Base-by-base conservation (phyloP, 2,329 filamentous ascomycete genomes). In the Penicillium griseofulvum region DNA sequence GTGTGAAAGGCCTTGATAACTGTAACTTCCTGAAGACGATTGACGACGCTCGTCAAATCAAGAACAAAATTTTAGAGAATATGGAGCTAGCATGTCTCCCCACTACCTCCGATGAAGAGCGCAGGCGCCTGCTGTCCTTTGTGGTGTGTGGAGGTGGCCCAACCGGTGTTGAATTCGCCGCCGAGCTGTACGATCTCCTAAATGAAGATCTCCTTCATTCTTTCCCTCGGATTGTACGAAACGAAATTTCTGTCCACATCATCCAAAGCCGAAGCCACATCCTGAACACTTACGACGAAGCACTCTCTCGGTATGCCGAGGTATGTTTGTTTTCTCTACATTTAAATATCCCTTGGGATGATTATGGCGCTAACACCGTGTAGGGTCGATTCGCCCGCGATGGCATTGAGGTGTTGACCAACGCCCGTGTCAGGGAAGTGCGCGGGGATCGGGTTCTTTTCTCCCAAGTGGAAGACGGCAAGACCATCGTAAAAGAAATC, bases 1-100 rank as follows among this genome's bases (percentile, higher is more conserved):
- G 95, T 43, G 95, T 99, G 54, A 92, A 94, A 71, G 94, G 94
- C 10, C 82, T 99, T 12, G 90, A 97, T 65, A 83, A 99, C 71
- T 96, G 92, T 74, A 87, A 92, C 74, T 97, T 97, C 77, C 81
- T 99, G 59, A 99, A 99, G 75, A 89, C 96, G 57, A 95, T 99
- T 64, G 88, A 89, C 58, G 93, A 99, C 71, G 94, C 95, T 6
- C 86, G 93, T 26, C 80, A 85, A 67, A 97, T 99, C 66, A 88
- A 93, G 56, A 96, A 96, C 72, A 83, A 87, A 63, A 87, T 99
- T 26, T 84, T 97, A 64, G 84, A 87, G 42, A 99, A 99, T 69
- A 83, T 99, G 55, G 94, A 99, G 72, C 79, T 87, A 34, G 91
- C 94, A 22, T 96, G 91, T 68, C 78, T 99, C n/a, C 95, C 95